These are phyloP conservation scores for Luffa aegyptiaca DNA, from an alignment of 306 rosid genomes.

Conservation along the genomic window DNA sequence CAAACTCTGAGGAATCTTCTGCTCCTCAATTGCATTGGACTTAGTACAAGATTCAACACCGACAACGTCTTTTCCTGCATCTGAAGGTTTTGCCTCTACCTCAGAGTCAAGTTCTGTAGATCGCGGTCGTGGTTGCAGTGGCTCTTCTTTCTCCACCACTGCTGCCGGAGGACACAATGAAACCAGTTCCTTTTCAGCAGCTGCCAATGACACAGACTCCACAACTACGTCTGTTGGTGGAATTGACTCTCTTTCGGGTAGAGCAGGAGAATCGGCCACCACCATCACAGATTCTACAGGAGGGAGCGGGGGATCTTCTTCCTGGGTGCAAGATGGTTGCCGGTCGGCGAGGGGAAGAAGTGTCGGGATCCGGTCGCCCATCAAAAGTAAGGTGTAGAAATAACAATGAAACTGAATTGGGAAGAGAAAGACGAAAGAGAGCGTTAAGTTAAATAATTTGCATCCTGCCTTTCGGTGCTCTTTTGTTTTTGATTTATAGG, in stretches of 20 bases:
- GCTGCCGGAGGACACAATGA: not conserved
- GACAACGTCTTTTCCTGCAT: conserved; percentile 12
- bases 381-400: not conserved
- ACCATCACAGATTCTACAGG: not conserved
- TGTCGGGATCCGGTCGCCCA: conserved; percentile 2
- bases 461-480: not conserved
- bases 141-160: conserved; percentile 15
- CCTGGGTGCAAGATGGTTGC: not conserved
- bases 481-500: not conserved
- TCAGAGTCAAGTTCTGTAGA: conserved; percentile 1
- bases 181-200: not conserved
- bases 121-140: not conserved
- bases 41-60: conserved; percentile 14
- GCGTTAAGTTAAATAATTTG: not conserved
- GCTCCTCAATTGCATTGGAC: conserved; percentile 8
- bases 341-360: not conserved
- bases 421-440: not conserved
- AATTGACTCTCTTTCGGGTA: not conserved
- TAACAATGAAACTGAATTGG: not conserved
- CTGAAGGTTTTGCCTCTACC: conserved; percentile 13
- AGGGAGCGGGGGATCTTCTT: not conserved
- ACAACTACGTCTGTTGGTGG: not conserved
- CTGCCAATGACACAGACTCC: not conserved
- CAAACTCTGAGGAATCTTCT: conserved; percentile 31
- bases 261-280: conserved; percentile 2